phyloP scores from a whole-genome alignment of 2,329 filamentous ascomycete genomes.

The Colletotrichum eleusines region DNA sequence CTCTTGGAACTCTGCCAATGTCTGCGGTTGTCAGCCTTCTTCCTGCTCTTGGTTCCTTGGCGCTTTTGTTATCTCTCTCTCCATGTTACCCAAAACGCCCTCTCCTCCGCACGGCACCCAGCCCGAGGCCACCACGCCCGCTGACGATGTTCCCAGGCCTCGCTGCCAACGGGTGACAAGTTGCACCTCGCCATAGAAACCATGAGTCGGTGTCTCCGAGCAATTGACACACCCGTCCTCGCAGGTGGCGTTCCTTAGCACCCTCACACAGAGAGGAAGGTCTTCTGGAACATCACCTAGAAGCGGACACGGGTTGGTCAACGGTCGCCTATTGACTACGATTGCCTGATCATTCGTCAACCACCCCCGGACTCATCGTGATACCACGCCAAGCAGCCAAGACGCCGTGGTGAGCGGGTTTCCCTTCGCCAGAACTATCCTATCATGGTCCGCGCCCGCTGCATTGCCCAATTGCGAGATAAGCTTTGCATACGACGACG shows the following conservation, averaged over 20 bases:
- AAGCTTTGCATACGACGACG: constrained; percentile 1
- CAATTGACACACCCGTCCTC: constrained; percentile 16
- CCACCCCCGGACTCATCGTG: constrained; percentile 26
- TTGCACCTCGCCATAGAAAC: not conserved
- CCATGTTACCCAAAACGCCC: constrained; percentile 7
- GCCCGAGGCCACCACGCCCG: not conserved
- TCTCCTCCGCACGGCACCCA: constrained; percentile 3
- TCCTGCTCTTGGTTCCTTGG: constrained; percentile 21
- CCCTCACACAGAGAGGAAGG: constrained; percentile 16
- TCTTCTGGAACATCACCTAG: constrained; percentile 13
- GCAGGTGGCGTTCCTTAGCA: constrained; percentile 21
- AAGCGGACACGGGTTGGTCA: not conserved
- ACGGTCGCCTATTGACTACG: not conserved
- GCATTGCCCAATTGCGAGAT: not conserved
- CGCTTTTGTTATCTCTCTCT: constrained; percentile 26
- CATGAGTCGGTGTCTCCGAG: constrained; percentile 10
- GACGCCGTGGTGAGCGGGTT: constrained; percentile 9
- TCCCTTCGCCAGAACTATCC: not conserved
- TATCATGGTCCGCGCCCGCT: not conserved
- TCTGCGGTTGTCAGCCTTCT: constrained; percentile 19
- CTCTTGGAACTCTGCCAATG: constrained; percentile 16
- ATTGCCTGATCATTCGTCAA: constrained; percentile 20
- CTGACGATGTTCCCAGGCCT: not conserved
- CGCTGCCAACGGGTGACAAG: not conserved
- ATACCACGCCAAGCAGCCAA: constrained; percentile 31